Percentiles rank a stretch among this genome's conserved stretches.
These are phyloP conservation scores for Metarhizium guizhouense DNA, from an alignment of 2,329 filamentous ascomycete species.

Conservation along the genomic window DNA sequence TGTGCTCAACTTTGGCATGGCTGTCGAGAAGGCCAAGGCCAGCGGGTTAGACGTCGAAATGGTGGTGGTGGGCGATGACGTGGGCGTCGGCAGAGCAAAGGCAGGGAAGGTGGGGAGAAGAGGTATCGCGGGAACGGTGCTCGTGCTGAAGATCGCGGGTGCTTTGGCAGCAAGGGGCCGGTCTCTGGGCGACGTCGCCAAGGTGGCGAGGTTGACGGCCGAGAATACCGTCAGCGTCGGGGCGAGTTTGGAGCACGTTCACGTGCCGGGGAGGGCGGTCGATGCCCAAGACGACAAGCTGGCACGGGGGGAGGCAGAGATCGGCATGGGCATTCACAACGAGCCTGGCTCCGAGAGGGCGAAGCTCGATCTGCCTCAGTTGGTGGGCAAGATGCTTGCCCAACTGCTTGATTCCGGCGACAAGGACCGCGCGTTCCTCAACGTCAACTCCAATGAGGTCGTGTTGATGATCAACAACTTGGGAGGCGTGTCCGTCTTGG, in stretches of 20 bases:
- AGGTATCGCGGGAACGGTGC: slow-evolving; percentile 83
- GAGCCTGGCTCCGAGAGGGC: slow-evolving; percentile 49
- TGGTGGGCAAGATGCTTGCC: slow-evolving; percentile 57
- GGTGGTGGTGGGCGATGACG: slow-evolving; percentile 87
- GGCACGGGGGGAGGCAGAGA: slow-evolving; percentile 46
- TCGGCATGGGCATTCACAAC: slow-evolving; percentile 75
- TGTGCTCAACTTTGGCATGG: slow-evolving; percentile 88
- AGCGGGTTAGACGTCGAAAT: slow-evolving; percentile 73
- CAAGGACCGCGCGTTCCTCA: slow-evolving; percentile 60
- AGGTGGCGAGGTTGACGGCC: slow-evolving; percentile 61
- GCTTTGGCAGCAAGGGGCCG: slow-evolving; percentile 67
- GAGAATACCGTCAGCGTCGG: slow-evolving; percentile 78
- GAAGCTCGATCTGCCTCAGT: slow-evolving; percentile 40
- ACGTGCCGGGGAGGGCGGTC: slow-evolving; percentile 69
- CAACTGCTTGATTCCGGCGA: slow-evolving; percentile 60
- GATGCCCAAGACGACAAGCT: slow-evolving; percentile 47
- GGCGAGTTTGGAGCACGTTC: slow-evolving; percentile 81
- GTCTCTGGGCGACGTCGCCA: slow-evolving; percentile 60
- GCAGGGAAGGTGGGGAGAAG: slow-evolving; percentile 88
- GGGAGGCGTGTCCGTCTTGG: slow-evolving; percentile 62
- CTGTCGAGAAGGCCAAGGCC: slow-evolving; percentile 82
- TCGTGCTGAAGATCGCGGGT: slow-evolving; percentile 85
- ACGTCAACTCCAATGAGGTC: slow-evolving; percentile 52
- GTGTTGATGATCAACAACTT: slow-evolving; percentile 69
- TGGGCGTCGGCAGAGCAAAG: slow-evolving; percentile 71